A percentile compares a stretch with the other conserved stretches of the same genome.
Evolutionary conservation across 139 green algal species (phyloP).

Genomic region (Gonium pectorale): DNA sequence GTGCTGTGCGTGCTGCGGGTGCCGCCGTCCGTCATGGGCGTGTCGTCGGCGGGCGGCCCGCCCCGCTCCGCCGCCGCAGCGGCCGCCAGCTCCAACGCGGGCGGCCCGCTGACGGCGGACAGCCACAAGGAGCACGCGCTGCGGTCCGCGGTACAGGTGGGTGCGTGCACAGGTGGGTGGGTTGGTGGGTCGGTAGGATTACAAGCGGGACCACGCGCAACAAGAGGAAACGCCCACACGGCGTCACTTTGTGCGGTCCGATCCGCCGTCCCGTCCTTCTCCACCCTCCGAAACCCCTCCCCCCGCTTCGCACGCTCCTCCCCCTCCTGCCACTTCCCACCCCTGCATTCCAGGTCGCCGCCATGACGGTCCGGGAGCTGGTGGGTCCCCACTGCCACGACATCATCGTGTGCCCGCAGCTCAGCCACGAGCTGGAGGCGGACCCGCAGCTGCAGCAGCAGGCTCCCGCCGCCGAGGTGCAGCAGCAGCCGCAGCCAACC

Average conservation of each 20-base stretch:
- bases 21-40: slow-evolving; percentile 57
- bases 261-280: no score
- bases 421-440: slow-evolving; percentile 39
- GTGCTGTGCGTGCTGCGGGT: slow-evolving; percentile 83
- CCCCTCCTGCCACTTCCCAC: not conserved
- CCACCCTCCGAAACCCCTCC: no score
- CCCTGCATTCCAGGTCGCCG: slow-evolving; percentile 65
- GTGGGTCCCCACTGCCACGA: slow-evolving; percentile 74
- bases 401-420: slow-evolving; percentile 78
- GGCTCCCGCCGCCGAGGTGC: not conserved
- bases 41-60: not conserved
- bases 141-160: slow-evolving; percentile 58
- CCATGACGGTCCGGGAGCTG: slow-evolving; percentile 65
- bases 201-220: no score
- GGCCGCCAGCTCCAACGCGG: not conserved
- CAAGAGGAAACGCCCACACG: no score
- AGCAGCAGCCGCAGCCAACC: not conserved
- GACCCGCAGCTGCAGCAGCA: not conserved
- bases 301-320: not conserved
- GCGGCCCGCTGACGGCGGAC: slow-evolving; percentile 23
- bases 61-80: no score
- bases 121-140: slow-evolving; percentile 57
- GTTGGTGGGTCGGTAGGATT: not conserved
- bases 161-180: not conserved
- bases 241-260: no score